Base-by-base conservation (phyloP, 2,329 filamentous ascomycete genomes). In the Ophiocordyceps camponoti-leonardi region DNA sequence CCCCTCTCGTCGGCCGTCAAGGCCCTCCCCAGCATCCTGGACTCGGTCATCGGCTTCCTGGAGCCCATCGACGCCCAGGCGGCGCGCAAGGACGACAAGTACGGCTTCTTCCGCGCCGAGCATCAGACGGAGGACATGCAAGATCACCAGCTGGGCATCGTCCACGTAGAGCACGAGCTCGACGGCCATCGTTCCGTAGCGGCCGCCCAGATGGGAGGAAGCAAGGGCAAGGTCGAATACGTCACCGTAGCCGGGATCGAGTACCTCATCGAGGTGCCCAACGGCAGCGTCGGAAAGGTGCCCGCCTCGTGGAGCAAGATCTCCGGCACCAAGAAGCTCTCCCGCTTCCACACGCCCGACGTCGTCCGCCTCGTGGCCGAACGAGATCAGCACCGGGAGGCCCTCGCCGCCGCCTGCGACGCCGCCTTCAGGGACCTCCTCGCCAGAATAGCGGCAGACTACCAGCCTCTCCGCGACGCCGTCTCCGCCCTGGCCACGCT, bases 251-350 rank as follows among this genome's bases (percentile, higher is more conserved):
- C 86, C 1, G 88, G 88, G 8, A 94, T 96, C 53, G 92, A 96
- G 59, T 98, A 86, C 58, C 75, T 98, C 19, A 85, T 98, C 54
- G 92, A 96, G 63, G 83, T 98, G 6, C 73, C 84, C 52, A 95
- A 94, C 61, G 62, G 73, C 1, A 77, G 86, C 45, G 72, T 95
- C 49, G 92, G 87, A 59, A 78, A 81, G 47, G 86, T 98, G 0
- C 92, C 92, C 1, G 90, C 92, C 4, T 93, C 86, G 0, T 98
- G 92, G 92, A 72, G 76, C 51, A 96, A 98, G 63, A 85, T 96
- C 55, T 93, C 83, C 47, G 88, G 90, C 44, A 98, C 92, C 7
- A 96, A 96, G 62, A 86, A 86, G 55, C 67, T 88, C 6, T 88
- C 86, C 0, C 81, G 92, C 48, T 98, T 96, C 61, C 92, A 98